Percentiles rank a stretch among this genome's conserved stretches.
Conservation (phyloP, 148 eudicot species). For the Pouteria glomerata region DNA sequence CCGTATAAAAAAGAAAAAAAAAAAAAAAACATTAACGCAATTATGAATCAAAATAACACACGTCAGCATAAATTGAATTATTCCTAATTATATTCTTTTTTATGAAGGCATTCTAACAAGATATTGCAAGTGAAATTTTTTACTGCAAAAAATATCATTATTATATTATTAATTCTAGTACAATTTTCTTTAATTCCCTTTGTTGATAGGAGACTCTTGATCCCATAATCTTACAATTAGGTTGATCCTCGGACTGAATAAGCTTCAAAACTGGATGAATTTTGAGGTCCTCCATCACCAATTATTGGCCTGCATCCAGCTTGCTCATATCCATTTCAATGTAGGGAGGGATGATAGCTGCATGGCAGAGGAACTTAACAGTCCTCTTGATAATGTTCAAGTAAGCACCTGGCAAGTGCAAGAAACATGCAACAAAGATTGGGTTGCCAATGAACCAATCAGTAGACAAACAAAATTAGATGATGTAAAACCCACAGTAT, state of each 20-base stretch:
- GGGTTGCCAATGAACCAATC: neutral
- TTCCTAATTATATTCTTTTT: too few relatives aligned
- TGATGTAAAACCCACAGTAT: neutral
- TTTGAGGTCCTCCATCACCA: conserved; percentile 70
- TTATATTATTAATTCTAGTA: too few relatives aligned
- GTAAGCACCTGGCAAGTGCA: conserved; percentile 54
- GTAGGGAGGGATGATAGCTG: conserved; percentile 82
- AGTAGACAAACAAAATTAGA: neutral
- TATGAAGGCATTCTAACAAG: too few relatives aligned
- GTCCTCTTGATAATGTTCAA: conserved; percentile 83
- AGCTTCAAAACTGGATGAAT: conserved; percentile 89
- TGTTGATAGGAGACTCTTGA: conserved; percentile 71
- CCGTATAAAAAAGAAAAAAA: too few relatives aligned
- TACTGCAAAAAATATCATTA: too few relatives aligned
- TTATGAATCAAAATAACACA: too few relatives aligned
- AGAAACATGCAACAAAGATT: too few relatives aligned
- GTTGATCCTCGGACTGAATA: conserved; percentile 48
- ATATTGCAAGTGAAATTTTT: too few relatives aligned
- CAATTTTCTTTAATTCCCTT: too few relatives aligned
- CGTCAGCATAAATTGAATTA: too few relatives aligned
- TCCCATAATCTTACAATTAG: conserved; percentile 68
- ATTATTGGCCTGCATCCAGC: conserved; percentile 74
- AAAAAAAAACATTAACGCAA: too few relatives aligned
- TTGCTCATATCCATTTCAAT: conserved; percentile 88
- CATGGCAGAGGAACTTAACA: conserved; percentile 77